Base-by-base conservation (phyloP, 331 rosid species). In the Pyracantha coccinea region DNA sequence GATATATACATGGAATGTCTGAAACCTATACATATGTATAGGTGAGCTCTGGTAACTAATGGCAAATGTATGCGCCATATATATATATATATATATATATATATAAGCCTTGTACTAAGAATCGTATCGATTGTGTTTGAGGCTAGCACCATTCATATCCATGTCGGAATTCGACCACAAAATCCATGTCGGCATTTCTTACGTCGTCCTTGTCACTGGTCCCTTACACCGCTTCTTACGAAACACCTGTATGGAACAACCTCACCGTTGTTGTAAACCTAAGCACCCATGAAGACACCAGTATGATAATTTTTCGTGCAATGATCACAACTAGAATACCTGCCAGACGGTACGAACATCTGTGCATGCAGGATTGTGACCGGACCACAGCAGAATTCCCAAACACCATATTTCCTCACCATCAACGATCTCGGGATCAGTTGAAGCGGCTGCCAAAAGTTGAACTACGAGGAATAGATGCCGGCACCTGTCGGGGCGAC, bases 381-480 rank as follows among this genome's bases (percentile, higher is more conserved):
- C 38, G 58, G 24, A 6, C 4, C 68, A 62, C 24, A 15, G 63
- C 3, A 63, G 65, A 68, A 66, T 65, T 67, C 71, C 70, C 45
- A 61, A 7, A 44, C 32, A 28, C 12, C 41, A 28, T 23, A 27
- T 33, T 65, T 64, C 38, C 27, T 21, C 63, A 59, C 32, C 62
- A 33, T 33, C 41, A 33, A 62, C 60, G 54, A 76, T 54, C 71
- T 83, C 21, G 67, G 82, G 68, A 53, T 83, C 45, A 84, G 72
- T 21, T 14, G 17, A 83, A 21, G 44, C 85, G 79, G 87, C 91
- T 80, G 77, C 99, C 97, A 70, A 90, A 94, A 74, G 85, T 89
- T 67, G 97, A 92, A 85, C 89, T 77, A 66, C 59, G 67, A 70
- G 88, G 96, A 75, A 75, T 80, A 24, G 87, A 85, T 59, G 85